These are phyloP conservation scores for Ophiostoma novo-ulmi DNA, from an alignment of 2,329 filamentous ascomycete genomes.

Conservation along the genomic window DNA sequence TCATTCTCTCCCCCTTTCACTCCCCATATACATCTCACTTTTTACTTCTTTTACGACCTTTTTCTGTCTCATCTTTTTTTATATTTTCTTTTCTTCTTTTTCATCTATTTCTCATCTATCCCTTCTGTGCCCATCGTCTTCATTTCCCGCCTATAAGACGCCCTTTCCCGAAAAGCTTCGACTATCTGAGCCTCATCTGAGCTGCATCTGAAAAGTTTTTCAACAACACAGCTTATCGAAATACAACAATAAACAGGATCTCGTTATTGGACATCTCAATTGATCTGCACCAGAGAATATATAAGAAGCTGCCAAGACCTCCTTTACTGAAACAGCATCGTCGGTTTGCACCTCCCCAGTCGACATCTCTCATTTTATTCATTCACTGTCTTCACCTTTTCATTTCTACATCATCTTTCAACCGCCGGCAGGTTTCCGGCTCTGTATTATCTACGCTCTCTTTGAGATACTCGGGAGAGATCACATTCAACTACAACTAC, in stretches of 20 bases:
- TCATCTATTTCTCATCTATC: not conserved
- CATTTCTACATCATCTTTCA: not conserved
- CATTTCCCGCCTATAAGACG: not conserved
- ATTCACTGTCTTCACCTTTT: not conserved
- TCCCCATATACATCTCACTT: conserved; percentile 1
- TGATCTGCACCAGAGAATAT: not conserved
- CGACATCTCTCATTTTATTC: not conserved
- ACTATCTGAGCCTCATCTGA: not conserved
- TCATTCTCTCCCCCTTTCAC: not conserved
- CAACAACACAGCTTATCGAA: not conserved
- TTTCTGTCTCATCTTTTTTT: not conserved
- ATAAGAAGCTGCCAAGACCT: not conserved
- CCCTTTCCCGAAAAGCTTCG: not conserved
- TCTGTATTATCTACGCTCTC: not conserved
- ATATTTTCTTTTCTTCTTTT: not conserved
- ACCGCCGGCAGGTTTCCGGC: conserved; percentile 24
- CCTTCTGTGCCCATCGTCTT: not conserved
- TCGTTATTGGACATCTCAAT: not conserved
- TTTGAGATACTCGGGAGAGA: not conserved
- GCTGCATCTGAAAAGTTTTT: not conserved
- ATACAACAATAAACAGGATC: conserved; percentile 1
- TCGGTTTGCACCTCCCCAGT: not conserved
- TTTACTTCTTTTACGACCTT: not conserved
- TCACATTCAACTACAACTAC: conserved; percentile 5
- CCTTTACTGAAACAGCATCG: not conserved